These are phyloP conservation scores for Austroboletus eburneus DNA, from an alignment of 768 basidiomycete genomes.

Conservation along the genomic window DNA sequence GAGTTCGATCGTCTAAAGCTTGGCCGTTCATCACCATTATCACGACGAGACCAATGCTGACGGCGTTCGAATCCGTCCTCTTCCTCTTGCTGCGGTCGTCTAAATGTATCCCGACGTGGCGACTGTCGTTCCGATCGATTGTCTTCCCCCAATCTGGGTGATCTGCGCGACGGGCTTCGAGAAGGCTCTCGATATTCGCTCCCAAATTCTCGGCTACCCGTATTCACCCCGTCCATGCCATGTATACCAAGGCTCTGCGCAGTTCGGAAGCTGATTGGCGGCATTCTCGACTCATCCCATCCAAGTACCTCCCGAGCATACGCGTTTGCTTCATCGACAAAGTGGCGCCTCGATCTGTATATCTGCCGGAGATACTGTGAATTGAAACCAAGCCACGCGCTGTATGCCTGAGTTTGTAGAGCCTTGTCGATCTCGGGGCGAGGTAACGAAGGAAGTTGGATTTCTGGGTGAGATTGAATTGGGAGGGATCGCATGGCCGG, in stretches of 20 bases:
- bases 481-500: conserved; percentile 39
- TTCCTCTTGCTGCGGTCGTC: conserved; percentile 1
- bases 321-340: conserved; percentile 39
- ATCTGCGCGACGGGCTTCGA: conserved; percentile 2
- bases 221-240: conserved; percentile 30
- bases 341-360: conserved; percentile 35
- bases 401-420: conserved; percentile 48
- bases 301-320: conserved; percentile 36
- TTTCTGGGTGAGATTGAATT: conserved; percentile 31
- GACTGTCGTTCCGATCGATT: background rate
- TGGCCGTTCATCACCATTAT: conserved; percentile 1
- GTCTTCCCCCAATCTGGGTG: conserved; percentile 10
- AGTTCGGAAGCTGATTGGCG: conserved; percentile 39
- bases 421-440: conserved; percentile 30
- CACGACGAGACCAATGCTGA: conserved; percentile 4
- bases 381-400: conserved; percentile 57
- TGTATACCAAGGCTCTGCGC: conserved; percentile 51
- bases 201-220: background rate
- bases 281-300: conserved; percentile 33
- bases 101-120: conserved; percentile 1
- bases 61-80: background rate
- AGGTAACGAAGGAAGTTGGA: conserved; percentile 26
- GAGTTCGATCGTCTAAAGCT: conserved; percentile 4
- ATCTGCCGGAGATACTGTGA: conserved; percentile 36
- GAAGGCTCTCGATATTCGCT: conserved; percentile 2